A percentile compares a stretch with the other conserved stretches of the same genome.
phyloP scores from a whole-genome alignment of 2,329 filamentous ascomycete genomes.

The Beauveria medogensis region DNA sequence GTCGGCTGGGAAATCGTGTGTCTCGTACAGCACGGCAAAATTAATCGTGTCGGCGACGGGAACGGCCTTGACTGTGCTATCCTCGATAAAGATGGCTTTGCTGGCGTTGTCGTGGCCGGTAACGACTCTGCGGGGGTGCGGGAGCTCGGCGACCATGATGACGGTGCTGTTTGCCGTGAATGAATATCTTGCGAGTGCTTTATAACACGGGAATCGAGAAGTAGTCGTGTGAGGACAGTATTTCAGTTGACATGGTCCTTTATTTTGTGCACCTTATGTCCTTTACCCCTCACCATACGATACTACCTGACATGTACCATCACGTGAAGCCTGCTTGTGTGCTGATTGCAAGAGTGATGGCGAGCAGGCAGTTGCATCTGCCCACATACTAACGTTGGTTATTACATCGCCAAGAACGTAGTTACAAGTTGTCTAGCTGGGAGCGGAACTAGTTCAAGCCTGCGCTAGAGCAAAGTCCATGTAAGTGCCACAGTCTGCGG shows the following conservation, averaged over 20 bases:
- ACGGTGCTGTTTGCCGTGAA: not conserved
- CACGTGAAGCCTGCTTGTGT: conserved; percentile 4
- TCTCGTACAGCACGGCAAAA: conserved; percentile 18
- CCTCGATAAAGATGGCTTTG: conserved; percentile 14
- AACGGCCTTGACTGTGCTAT: conserved; percentile 10
- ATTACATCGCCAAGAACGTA: not conserved
- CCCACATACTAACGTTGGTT: not conserved
- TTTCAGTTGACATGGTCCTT: not conserved
- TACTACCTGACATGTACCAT: not conserved
- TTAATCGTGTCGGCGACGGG: conserved; percentile 8
- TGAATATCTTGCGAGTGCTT: not conserved
- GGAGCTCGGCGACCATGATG: conserved; percentile 6
- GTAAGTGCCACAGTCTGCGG: too few species aligned
- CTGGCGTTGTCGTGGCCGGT: conserved; percentile 15
- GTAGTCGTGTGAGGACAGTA: too few species aligned
- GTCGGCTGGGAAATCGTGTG: conserved; percentile 16
- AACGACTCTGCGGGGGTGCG: conserved; percentile 14
- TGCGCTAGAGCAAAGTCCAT: not conserved
- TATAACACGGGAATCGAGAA: not conserved
- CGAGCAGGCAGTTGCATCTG: not conserved
- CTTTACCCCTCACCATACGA: conserved; percentile 2
- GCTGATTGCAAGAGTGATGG: not conserved
- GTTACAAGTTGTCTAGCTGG: not conserved
- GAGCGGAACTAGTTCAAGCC: too few species aligned
- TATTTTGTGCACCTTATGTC: too few species aligned